These are phyloP conservation scores for Ascomycota sp. DNA, from an alignment of 2,329 filamentous ascomycete species.

Conservation along the genomic window DNA sequence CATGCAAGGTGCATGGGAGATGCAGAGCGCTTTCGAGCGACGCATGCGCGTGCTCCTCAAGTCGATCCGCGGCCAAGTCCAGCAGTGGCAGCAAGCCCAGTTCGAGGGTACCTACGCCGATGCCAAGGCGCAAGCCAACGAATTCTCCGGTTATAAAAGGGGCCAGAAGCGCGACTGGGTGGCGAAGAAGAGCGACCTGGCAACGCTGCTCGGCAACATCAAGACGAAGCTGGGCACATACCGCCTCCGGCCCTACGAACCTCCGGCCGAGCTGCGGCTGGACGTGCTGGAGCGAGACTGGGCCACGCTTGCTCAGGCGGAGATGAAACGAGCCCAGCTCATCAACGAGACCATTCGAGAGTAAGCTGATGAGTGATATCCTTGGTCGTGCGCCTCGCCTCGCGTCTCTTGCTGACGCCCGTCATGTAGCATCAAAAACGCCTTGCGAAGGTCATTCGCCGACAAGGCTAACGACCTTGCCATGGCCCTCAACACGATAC, in stretches of 20 bases:
- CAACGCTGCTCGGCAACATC: constrained; percentile 85
- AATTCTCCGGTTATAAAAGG: constrained; percentile 77
- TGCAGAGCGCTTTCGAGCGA: constrained; percentile 89
- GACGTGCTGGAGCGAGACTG: constrained; percentile 69
- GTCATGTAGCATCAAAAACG: constrained; percentile 62
- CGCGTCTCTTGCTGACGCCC: too few species aligned
- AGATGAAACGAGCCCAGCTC: constrained; percentile 71
- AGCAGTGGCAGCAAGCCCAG: constrained; percentile 53
- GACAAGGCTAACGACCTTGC: constrained; percentile 98
- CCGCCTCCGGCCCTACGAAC: constrained; percentile 71
- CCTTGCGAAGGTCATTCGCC: constrained; percentile 73
- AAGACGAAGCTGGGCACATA: constrained; percentile 97
- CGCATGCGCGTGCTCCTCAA: constrained; percentile 67
- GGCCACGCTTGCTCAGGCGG: constrained; percentile 54
- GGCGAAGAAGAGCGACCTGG: constrained; percentile 87
- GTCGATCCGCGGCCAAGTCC: constrained; percentile 49
- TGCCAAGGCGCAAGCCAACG: constrained; percentile 62
- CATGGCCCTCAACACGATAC: constrained; percentile 79
- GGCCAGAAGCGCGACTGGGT: constrained; percentile 88
- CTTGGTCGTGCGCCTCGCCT: too few species aligned
- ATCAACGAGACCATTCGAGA: constrained; percentile 98
- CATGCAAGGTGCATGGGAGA: constrained; percentile 98
- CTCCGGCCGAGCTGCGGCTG: constrained; percentile 59
- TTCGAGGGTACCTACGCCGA: constrained; percentile 87
- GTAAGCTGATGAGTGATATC: constrained; percentile 16